These are phyloP conservation scores for Aspergillus cristatus DNA, from an alignment of 495 filamentous ascomycete genomes.

Conservation along the genomic window DNA sequence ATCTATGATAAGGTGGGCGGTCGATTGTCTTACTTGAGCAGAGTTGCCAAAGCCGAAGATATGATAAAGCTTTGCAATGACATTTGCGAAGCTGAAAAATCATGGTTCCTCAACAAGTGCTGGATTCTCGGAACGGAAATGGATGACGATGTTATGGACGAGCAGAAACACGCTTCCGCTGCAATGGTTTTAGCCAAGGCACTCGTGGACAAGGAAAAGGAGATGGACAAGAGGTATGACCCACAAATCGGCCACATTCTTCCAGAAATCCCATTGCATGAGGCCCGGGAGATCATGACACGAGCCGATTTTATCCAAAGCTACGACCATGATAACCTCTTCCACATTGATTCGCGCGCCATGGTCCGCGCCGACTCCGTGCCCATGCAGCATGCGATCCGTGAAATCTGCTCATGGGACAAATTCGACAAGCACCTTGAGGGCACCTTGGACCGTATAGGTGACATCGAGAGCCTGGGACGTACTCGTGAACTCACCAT, in stretches of 20 bases:
- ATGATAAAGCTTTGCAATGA: slow-evolving; percentile 68
- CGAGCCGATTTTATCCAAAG: slow-evolving; percentile 86
- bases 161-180: slow-evolving; percentile 90
- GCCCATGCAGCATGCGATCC: slow-evolving; percentile 91
- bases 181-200: slow-evolving; percentile 90
- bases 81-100: slow-evolving; percentile 77
- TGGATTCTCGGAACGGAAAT: slow-evolving; percentile 87
- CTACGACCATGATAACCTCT: slow-evolving; percentile 89
- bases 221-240: slow-evolving; percentile 55
- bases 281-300: slow-evolving; percentile 89
- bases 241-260: slow-evolving; percentile 62
- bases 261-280: slow-evolving; percentile 72
- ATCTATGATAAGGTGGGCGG: slow-evolving; percentile 83
- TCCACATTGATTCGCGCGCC: slow-evolving; percentile 83
- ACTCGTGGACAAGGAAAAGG: slow-evolving; percentile 70
- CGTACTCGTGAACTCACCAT: slow-evolving; percentile 85
- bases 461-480: slow-evolving; percentile 85
- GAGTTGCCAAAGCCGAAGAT: slow-evolving; percentile 71
- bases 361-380: slow-evolving; percentile 90
- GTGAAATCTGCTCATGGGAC: slow-evolving; percentile 58
- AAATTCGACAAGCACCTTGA: slow-evolving; percentile 78
- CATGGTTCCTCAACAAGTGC: slow-evolving; percentile 91
- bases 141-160: slow-evolving; percentile 99
- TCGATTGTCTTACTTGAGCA: slow-evolving; percentile 73
- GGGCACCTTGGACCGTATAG: slow-evolving; percentile 72